These are phyloP conservation scores for Avena eriantha DNA, from an alignment of 176 grass and related monocot genomes.

Conservation along the genomic window DNA sequence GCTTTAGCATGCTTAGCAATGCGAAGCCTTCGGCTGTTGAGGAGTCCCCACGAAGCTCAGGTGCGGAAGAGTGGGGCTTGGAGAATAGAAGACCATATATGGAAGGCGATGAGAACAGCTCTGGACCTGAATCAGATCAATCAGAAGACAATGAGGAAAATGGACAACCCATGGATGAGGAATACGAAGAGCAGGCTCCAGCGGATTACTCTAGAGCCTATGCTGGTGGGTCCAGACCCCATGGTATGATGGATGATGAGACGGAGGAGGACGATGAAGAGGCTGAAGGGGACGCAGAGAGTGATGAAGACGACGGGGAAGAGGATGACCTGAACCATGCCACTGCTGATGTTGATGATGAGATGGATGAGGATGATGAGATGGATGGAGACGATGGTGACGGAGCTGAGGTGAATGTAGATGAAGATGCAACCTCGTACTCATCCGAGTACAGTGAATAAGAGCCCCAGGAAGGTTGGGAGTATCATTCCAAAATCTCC, in stretches of 20 bases:
- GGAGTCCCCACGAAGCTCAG: constrained; percentile 82
- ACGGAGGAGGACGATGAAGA: constrained; percentile 64
- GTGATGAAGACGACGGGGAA: constrained; percentile 56
- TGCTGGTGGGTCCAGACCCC: constrained; percentile 40
- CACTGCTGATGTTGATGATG: constrained; percentile 48
- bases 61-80: constrained; percentile 77
- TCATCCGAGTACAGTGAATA: constrained; percentile 87
- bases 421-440: constrained; percentile 67
- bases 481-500: not conserved
- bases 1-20: constrained; percentile 81
- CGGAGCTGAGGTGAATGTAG: constrained; percentile 44
- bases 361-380: constrained; percentile 68
- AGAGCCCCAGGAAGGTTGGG: constrained; percentile 14
- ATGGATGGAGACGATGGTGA: constrained; percentile 53
- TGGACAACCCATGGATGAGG: constrained; percentile 63
- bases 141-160: constrained; percentile 70
- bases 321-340: constrained; percentile 48
- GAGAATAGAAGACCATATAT: constrained; percentile 53
- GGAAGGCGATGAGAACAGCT: constrained; percentile 64
- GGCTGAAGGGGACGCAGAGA: constrained; percentile 47
- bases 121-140: constrained; percentile 53
- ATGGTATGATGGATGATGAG: constrained; percentile 60
- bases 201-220: constrained; percentile 48
- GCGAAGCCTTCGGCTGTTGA: constrained; percentile 49
- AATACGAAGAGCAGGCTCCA: constrained; percentile 62